These are phyloP conservation scores for Conidiobolus incongruus DNA, from an alignment of 371 early-diverging fungal genomes.

Conservation along the genomic window DNA sequence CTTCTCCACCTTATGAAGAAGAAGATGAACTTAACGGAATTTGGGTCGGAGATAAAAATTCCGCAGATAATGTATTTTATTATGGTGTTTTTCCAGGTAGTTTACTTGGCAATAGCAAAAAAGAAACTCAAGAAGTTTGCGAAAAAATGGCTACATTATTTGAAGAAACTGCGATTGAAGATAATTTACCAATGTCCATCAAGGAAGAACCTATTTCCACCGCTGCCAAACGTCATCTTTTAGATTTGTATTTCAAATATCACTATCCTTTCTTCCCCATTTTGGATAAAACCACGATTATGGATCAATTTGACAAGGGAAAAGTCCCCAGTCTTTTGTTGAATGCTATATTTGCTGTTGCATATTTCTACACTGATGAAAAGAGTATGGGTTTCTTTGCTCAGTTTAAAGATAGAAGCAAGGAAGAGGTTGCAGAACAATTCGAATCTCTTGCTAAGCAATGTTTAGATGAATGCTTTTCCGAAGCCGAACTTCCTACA, in stretches of 20 bases:
- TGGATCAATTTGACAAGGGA: slow-evolving; percentile 8
- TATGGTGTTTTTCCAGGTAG: slow-evolving; percentile 3
- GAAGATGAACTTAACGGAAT: slow-evolving; percentile 5
- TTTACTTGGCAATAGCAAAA: slow-evolving; percentile 1
- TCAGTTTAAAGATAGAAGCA: slow-evolving; percentile 1
- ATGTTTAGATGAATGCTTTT: slow-evolving; percentile 5
- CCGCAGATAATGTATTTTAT: slow-evolving; percentile 4
- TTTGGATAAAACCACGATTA: slow-evolving; percentile 34
- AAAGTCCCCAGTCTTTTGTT: slow-evolving; percentile 25
- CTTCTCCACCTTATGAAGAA: slow-evolving; percentile 4
- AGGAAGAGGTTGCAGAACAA: slow-evolving; percentile 3
- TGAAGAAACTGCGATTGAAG: slow-evolving; percentile 3
- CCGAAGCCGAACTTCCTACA: slow-evolving; percentile 4
- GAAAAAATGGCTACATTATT: slow-evolving; percentile 2
- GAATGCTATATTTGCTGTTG: slow-evolving; percentile 44
- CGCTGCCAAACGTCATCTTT: slow-evolving; percentile 4
- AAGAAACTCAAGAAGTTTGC: slow-evolving; percentile 4
- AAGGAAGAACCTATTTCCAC: neutral
- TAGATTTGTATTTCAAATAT: slow-evolving; percentile 38
- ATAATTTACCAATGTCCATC: slow-evolving; percentile 1
- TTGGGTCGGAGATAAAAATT: slow-evolving; percentile 4
- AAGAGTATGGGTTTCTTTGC: slow-evolving; percentile 3
- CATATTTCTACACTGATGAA: slow-evolving; percentile 29
- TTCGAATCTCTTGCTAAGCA: slow-evolving; percentile 5
- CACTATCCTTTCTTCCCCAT: slow-evolving; percentile 41